Conservation (phyloP, 164 flowering plant genomes). For the Warburgia ugandensis region DNA sequence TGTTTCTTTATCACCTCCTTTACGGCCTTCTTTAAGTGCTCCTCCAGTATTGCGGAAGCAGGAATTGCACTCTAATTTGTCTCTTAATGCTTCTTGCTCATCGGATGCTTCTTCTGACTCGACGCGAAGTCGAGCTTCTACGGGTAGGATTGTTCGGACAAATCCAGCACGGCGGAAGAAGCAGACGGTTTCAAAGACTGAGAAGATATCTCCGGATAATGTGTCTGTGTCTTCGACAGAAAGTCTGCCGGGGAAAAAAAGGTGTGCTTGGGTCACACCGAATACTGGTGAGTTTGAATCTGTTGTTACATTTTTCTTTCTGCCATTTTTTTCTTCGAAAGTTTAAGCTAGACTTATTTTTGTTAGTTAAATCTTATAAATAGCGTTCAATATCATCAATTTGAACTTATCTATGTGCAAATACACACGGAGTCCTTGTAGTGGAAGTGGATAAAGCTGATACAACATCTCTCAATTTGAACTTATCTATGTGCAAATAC, state of each 20-base stretch:
- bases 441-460: no score
- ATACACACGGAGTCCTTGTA: no score
- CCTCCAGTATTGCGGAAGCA: conserved; percentile 34
- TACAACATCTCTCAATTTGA: no score
- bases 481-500: no score
- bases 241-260: conserved; percentile 28
- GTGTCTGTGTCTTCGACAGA: conserved; percentile 16
- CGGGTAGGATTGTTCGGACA: conserved; percentile 36
- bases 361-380: no score
- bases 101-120: conserved; percentile 68
- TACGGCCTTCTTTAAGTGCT: conserved; percentile 6
- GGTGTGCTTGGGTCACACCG: conserved; percentile 81
- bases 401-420: no score
- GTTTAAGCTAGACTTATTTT: no score
- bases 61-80: conserved; percentile 34
- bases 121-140: conserved; percentile 47
- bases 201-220: conserved; percentile 17
- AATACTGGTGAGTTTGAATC: conserved; percentile 49
- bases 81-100: conserved; percentile 58
- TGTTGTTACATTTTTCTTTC: background rate
- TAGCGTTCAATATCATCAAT: no score
- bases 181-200: conserved; percentile 25
- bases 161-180: conserved; percentile 26
- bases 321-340: no score
- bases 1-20: conserved; percentile 22